Base-by-base conservation (phyloP, 495 filamentous ascomycete genomes). In the Cladorrhinum samala region DNA sequence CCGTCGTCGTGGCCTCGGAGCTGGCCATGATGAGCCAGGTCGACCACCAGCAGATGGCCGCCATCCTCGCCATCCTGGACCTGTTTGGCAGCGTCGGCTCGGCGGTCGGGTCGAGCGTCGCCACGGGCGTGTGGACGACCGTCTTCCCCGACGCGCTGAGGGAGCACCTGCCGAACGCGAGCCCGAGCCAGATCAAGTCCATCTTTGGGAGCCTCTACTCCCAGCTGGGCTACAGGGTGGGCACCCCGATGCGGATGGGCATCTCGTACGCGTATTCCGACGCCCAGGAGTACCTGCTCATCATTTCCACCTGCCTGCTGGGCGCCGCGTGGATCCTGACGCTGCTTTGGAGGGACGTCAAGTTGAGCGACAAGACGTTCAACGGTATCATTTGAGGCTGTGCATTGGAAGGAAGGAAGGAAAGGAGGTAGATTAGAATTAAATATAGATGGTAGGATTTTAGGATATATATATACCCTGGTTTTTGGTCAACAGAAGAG, bases 11-110 rank as follows among this genome's bases (percentile, higher is more conserved):
- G 54, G 66, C 68, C 40, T 77, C 78, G 47, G 78, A 88, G 59
- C 76, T 87, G n/a, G 81, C 84, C 9, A 72, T 83, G 52, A 81
- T 88, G 72, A 81, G 83, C 0, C 77, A 79, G 1, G 72, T 78
- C 1, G 66, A 74, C 9, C 86, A 87, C 54, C 70, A 86, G 33
- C 68, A 87, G 53, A 69, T 88, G 33, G 83, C 87, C 5, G 73
- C 77, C 17, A 75, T 82, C 18, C 73, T 89, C 1, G 83, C 84
- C 3, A 54, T 89, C 17, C 66, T 81, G 30, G 69, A 72, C 46
- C 70, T 89, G 52, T 81, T 85, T 58, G 73, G 77, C 17, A 72
- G 61, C 44, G 70, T 88, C 9, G 86, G 87, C n/a, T 81, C 76
- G 42, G 79, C 80, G 1, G 76, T 87, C 51, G 86, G 87, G 2